A percentile compares a stretch with the other conserved stretches of the same genome.
phyloP scores from a whole-genome alignment of 2,329 filamentous ascomycete species.

The Magnaporthiopsis poae region DNA sequence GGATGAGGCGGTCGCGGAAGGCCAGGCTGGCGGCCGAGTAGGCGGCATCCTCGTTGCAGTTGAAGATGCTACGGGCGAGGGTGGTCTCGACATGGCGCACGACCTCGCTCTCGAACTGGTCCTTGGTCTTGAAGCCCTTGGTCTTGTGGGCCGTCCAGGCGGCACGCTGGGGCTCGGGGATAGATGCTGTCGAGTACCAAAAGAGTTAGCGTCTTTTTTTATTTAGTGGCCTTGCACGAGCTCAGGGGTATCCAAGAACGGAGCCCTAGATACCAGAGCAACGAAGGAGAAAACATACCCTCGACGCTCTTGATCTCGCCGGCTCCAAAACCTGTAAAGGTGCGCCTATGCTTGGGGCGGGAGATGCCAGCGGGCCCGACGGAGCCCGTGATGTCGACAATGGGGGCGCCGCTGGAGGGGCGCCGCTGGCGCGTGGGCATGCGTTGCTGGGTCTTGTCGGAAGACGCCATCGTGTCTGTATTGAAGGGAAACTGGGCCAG shows the following conservation, averaged over 20 bases:
- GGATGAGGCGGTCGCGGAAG: conserved; percentile 82
- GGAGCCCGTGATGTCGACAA: conserved; percentile 76
- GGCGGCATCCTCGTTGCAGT: conserved; percentile 89
- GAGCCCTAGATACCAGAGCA: no score
- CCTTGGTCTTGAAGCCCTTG: conserved; percentile 63
- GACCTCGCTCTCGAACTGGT: conserved; percentile 77
- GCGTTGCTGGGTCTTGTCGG: conserved; percentile 8
- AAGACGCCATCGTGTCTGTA: neutral
- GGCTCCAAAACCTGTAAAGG: conserved; percentile 86
- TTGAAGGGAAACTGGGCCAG: neutral
- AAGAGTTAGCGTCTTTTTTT: neutral
- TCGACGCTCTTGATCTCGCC: conserved; percentile 89
- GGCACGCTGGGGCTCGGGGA: conserved; percentile 78
- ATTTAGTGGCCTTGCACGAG: neutral
- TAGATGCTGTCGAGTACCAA: conserved; percentile 43
- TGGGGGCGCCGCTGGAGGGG: conserved; percentile 71
- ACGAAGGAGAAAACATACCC: conserved; percentile 39
- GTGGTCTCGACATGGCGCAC: conserved; percentile 95
- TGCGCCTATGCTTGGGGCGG: conserved; percentile 91
- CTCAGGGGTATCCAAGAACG: no score
- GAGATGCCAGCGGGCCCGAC: conserved; percentile 76
- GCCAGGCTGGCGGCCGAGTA: conserved; percentile 86
- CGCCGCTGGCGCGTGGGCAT: conserved; percentile 61
- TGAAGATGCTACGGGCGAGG: conserved; percentile 89
- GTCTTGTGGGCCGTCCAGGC: conserved; percentile 61